Percentiles rank a stretch among this genome's conserved stretches.
phyloP scores from a whole-genome alignment of 345 rosid species.

The Gossypium thurberi region DNA sequence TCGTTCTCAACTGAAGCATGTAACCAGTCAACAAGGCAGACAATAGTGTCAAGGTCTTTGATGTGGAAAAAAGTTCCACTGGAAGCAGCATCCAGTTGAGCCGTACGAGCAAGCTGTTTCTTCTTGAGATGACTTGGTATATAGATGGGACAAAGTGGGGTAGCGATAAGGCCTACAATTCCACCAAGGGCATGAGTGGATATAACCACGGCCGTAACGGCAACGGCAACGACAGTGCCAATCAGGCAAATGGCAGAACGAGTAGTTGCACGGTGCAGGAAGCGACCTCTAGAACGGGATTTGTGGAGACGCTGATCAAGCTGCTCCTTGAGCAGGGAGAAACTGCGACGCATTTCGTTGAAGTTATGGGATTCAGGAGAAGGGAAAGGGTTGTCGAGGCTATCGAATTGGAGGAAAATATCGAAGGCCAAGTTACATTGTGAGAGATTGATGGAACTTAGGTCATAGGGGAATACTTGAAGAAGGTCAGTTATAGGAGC shows the following conservation, averaged over 20 bases:
- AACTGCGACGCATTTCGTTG: slow-evolving; percentile 42
- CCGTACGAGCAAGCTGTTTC: slow-evolving; percentile 44
- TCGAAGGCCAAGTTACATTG: slow-evolving; percentile 43
- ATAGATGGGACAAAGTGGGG: slow-evolving; percentile 38
- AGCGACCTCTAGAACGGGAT: slow-evolving; percentile 48
- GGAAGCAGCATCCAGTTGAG: slow-evolving; percentile 62
- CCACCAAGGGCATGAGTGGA: slow-evolving; percentile 56
- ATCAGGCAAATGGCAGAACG: slow-evolving; percentile 47
- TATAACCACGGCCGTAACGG: slow-evolving; percentile 34
- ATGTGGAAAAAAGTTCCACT: slow-evolving; percentile 49
- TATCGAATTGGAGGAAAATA: slow-evolving; percentile 42
- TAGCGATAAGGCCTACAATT: slow-evolving; percentile 33
- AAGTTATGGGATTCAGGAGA: slow-evolving; percentile 39
- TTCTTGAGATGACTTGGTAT: slow-evolving; percentile 39
- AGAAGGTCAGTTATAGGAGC: slow-evolving; percentile 52
- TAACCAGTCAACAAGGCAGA: slow-evolving; percentile 46
- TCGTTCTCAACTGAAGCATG: slow-evolving; percentile 44
- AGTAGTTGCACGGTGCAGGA: slow-evolving; percentile 35
- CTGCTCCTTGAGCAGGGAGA: slow-evolving; percentile 51
- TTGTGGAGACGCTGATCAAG: slow-evolving; percentile 43
- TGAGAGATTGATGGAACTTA: slow-evolving; percentile 28
- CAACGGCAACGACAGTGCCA: slow-evolving; percentile 38
- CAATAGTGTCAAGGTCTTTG: slow-evolving; percentile 50
- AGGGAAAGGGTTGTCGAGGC: slow-evolving; percentile 60
- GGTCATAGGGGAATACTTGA: slow-evolving; percentile 40